Base-by-base conservation (phyloP, 352 stramenopile species). In the Phytophthora cajani region DNA sequence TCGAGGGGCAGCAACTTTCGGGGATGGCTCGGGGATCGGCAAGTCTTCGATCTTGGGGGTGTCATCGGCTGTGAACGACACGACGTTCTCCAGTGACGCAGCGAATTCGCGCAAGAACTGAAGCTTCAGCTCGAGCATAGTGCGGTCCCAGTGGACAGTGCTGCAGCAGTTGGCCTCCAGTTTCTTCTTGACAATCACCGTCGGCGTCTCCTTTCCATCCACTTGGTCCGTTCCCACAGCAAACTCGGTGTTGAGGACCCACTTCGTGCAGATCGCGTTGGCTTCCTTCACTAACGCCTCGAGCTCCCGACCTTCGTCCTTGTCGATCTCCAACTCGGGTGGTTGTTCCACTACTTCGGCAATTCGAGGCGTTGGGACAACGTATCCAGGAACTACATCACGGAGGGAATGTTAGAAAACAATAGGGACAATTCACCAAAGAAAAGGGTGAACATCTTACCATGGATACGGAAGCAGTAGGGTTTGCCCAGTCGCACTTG, bases 221-320 rank as follows among this genome's bases (percentile, higher is more conserved):
- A 19, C 36, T 32, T 40, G 54, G 11, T 58, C 47, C 2, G 40
- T 52, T 42, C 63, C 71, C n/a, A 82, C 54, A 1, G 70, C 50
- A 54, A 89, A 87, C 23, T 81, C 75, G 51, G 82, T 90, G 38
- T 78, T 74, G 16, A 93, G 58, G 3, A 81, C 56, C 80, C 74
- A 89, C 38, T 86, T 80, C 1, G 72, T 60, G 47, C 79, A 91
- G 49, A 94, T 86, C 11, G 61, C 58, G 44, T 92, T 94, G 0
- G 86, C 86, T 72, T 90, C 84, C 1, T 76, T 62, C 5, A 92
- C 72, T 2, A 90, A 25, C 16, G 54, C 59, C 49, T 74, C 60
- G n/a, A 79, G 63, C 7, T 66, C 56, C 16, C 50, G 69, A 9
- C 53, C 58, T 58, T 75, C 62, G 12, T 75, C 62, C 11, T 74